Base-by-base conservation (phyloP, 805 yeast species). In the Saccharomycopsis sp. region DNA sequence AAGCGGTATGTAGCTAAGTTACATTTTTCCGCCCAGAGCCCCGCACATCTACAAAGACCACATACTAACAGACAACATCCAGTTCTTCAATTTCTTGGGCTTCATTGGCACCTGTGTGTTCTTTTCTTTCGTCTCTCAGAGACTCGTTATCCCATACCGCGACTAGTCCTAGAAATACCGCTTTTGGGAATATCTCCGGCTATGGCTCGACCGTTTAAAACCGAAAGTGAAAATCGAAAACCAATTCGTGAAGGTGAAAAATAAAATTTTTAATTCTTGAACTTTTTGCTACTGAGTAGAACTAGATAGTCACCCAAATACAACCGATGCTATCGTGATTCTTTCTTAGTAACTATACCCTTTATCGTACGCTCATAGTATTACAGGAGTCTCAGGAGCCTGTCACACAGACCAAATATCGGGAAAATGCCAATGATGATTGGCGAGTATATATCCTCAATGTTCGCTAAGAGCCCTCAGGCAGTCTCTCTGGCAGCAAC, bases 41-140 rank as follows among this genome's bases (percentile, higher is more conserved):
- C 15, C n/a, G 16, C 12, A 29, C 37, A 29, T 29, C 37, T 29
- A 5, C 9, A 5, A 29, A 29, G 37, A 56, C 48, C 52, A 24
- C 24, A 46, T 18, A 24, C 46, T 20, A 44, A 3, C 40, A 9
- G 48, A 61, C 57, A 14, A 4, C 9, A 34, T 9, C 1, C 51
- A 75, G 79, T 85, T 85, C 66, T 85, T 84, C 72, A 83, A 89
- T 62, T 76, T 90, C 29, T 73, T 89, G 29, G 96, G 96, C 15
- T 89, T 88, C 64, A 69, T 89, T 15, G 90, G 92, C 0, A 80
- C 91, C 16, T 88, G 96, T 68, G 91, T 88, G 14, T 72, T 84
- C 37, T 89, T 90, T 68, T 85, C 92, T 34, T 82, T 89, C 63
- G 83, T 88, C 56, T 91, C 95, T 2, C 95, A 87, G 69, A 77